A percentile compares a stretch with the other conserved stretches of the same genome.
Evolutionary conservation across 2,329 filamentous ascomycete genomes (phyloP).

Genomic region (Trichoderma sp.): DNA sequence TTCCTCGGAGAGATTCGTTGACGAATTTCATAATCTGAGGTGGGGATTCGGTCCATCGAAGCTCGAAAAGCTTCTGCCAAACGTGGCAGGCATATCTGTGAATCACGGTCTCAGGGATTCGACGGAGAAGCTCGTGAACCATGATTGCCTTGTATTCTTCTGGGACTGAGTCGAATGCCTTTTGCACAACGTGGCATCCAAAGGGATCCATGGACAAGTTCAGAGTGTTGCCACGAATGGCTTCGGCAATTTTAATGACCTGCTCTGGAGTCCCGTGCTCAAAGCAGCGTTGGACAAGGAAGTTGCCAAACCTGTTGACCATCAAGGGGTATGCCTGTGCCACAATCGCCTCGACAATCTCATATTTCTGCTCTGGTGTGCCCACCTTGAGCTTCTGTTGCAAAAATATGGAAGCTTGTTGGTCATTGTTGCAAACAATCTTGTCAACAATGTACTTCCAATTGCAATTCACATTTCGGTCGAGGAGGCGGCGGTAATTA

Average conservation of each 20-base stretch:
- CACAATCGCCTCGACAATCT: constrained; percentile 95
- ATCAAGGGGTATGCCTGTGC: constrained; percentile 93
- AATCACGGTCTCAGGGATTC: constrained; percentile 96
- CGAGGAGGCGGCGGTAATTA: constrained; percentile 92
- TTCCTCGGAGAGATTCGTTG: constrained; percentile 89
- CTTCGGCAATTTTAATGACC: constrained; percentile 89
- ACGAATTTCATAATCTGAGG: constrained; percentile 99
- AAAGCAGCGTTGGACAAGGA: constrained; percentile 97
- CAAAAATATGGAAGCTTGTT: constrained; percentile 97
- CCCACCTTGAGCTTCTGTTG: constrained; percentile 99
- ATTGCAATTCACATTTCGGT: constrained; percentile 95
- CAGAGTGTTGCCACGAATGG: constrained; percentile 91
- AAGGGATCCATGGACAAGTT: constrained; percentile 98
- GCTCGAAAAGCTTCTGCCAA: constrained; percentile 98
- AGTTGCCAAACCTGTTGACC: constrained; percentile 99
- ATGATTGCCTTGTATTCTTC: constrained; percentile 98
- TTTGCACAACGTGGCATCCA: constrained; percentile 96
- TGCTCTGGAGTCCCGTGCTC: constrained; percentile 96
- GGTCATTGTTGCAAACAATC: constrained; percentile 98
- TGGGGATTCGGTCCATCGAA: constrained; percentile 91
- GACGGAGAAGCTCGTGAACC: constrained; percentile 94
- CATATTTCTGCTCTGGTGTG: constrained; percentile 91
- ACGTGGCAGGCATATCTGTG: constrained; percentile 99
- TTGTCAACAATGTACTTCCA: constrained; percentile 99
- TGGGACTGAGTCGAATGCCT: constrained; percentile 95